Evolutionary conservation across 1,139 yeast genomes (phyloP).

Genomic region (Kurtzmaniella quercitrusa): DNA sequence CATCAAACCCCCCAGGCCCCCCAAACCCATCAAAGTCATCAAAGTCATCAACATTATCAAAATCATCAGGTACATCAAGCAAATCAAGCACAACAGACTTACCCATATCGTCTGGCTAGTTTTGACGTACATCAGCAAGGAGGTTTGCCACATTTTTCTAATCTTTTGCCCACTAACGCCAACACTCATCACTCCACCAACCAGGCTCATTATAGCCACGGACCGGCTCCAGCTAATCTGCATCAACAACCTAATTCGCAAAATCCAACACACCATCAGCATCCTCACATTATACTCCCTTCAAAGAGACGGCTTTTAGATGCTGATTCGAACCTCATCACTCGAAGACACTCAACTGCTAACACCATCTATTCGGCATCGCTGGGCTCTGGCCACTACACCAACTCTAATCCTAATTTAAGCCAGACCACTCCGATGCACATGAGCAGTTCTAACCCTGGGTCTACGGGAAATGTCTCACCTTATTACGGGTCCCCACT

Average conservation of each 20-base stretch:
- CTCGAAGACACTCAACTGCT: constrained; percentile 27
- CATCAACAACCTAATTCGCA: background rate
- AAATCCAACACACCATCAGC: constrained; percentile 2
- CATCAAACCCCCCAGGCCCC: background rate
- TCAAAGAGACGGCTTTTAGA: constrained; percentile 28
- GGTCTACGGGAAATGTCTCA: constrained; percentile 19
- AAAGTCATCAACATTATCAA: constrained; percentile 1
- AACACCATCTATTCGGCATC: constrained; percentile 15
- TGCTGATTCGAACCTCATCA: constrained; percentile 11
- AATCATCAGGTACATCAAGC: no score
- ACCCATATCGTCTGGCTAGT: constrained; percentile 27
- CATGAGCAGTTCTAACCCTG: constrained; percentile 5
- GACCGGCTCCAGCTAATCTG: background rate
- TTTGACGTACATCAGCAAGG: constrained; percentile 22
- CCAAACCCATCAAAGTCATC: constrained; percentile 3
- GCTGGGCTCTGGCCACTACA: constrained; percentile 6
- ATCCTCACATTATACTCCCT: constrained; percentile 12
- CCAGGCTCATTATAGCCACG: background rate
- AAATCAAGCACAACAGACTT: background rate
- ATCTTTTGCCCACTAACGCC: constrained; percentile 2
- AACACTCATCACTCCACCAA: background rate
- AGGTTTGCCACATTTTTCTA: constrained; percentile 6
- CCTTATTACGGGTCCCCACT: constrained; percentile 32
- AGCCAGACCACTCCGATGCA: constrained; percentile 5
- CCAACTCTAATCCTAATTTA: constrained; percentile 18